Conservation (phyloP, 1,284 basidiomycete species). For the Mixia osmundae region DNA sequence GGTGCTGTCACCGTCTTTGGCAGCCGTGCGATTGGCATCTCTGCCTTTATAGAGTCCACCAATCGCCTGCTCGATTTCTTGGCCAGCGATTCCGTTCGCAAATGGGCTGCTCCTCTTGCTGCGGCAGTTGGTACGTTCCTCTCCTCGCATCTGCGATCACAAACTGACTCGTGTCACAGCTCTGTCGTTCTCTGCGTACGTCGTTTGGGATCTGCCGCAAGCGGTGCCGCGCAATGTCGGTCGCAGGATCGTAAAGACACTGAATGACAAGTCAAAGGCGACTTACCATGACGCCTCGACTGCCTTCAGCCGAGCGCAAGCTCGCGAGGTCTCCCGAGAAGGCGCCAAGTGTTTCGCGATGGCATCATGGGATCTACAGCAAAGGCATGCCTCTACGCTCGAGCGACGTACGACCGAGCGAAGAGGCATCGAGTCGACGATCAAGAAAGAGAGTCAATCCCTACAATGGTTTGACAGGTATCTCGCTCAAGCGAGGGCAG, state of each 20-base stretch:
- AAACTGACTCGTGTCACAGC: conserved; percentile 20
- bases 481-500: too few relatives aligned
- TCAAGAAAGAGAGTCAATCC: too few relatives aligned
- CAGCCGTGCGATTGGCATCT: conserved; percentile 49
- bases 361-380: too few relatives aligned
- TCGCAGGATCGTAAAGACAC: conserved; percentile 26
- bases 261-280: too few relatives aligned
- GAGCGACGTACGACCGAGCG: too few relatives aligned
- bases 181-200: conserved; percentile 53
- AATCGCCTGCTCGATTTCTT: conserved; percentile 53
- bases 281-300: too few relatives aligned
- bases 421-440: too few relatives aligned
- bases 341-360: too few relatives aligned
- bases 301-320: too few relatives aligned
- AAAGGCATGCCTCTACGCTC: too few relatives aligned
- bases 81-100: conserved; percentile 53
- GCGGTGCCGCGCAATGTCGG: conserved; percentile 83
- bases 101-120: conserved; percentile 68
- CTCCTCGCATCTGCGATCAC: neutral
- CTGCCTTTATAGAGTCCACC: conserved; percentile 49
- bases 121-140: conserved; percentile 32
- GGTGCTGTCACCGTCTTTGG: conserved; percentile 75
- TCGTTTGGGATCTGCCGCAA: conserved; percentile 67
- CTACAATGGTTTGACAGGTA: too few relatives aligned
- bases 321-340: too few relatives aligned